Conservation (phyloP, 1,284 basidiomycete species). For the Cerrena zonata region DNA sequence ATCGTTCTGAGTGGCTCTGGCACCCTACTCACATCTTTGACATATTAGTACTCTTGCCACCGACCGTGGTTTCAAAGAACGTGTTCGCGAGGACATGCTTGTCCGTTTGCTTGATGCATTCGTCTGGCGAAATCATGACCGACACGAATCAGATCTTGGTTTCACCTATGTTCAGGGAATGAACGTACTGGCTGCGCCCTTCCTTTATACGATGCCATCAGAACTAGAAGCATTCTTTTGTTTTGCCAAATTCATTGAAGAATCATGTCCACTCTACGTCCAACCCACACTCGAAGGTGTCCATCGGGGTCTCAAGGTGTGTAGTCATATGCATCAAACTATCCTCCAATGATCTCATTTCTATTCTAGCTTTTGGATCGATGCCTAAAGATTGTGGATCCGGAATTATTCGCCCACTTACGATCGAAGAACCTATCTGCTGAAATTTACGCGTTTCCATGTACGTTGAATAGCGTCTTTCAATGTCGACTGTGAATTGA, state of each 20-base stretch:
- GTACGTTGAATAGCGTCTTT: slow-evolving; percentile 42
- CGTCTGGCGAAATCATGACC: slow-evolving; percentile 86
- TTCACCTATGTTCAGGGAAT: slow-evolving; percentile 97
- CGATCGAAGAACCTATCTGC: slow-evolving; percentile 92
- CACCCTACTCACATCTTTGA: no score
- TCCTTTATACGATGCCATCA: slow-evolving; percentile 91
- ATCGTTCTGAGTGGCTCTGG: no score
- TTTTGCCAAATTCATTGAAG: slow-evolving; percentile 91
- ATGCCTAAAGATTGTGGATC: slow-evolving; percentile 86
- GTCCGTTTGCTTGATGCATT: slow-evolving; percentile 92
- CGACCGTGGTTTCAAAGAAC: slow-evolving; percentile 89
- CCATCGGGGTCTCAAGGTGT: slow-evolving; percentile 85
- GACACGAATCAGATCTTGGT: slow-evolving; percentile 66
- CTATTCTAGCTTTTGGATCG: slow-evolving; percentile 77
- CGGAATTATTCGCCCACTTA: slow-evolving; percentile 76
- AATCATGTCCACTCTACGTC: slow-evolving; percentile 88
- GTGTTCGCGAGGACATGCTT: slow-evolving; percentile 94
- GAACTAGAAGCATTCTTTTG: slow-evolving; percentile 95
- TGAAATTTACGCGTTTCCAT: slow-evolving; percentile 95
- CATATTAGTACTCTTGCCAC: slow-evolving; percentile 92
- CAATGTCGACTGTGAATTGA: not conserved
- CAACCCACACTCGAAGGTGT: slow-evolving; percentile 93
- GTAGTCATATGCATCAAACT: slow-evolving; percentile 12
- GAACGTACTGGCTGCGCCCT: slow-evolving; percentile 97
- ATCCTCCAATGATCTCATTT: not conserved